Percentiles rank a stretch among this genome's conserved stretches.
phyloP scores from a whole-genome alignment of 179 eudicot genomes.

The Silene coronaria region DNA sequence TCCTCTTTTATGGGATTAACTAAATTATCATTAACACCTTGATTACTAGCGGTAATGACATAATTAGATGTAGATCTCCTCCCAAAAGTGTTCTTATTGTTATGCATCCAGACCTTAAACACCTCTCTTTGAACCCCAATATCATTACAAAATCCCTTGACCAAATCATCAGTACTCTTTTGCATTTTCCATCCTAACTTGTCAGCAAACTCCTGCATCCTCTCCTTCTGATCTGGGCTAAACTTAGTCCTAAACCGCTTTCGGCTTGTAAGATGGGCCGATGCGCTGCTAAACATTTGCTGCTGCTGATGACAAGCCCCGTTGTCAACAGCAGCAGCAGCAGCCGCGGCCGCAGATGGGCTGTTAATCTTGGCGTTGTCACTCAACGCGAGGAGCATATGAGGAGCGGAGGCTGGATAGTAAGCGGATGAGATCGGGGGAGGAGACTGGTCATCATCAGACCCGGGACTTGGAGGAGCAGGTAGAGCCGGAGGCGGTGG shows the following conservation, averaged over 20 bases:
- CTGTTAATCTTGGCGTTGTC: constrained; percentile 5
- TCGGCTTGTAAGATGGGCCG: constrained; percentile 3
- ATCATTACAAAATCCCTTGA: constrained; percentile 27
- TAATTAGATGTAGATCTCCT: constrained; percentile 24
- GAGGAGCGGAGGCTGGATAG: constrained; percentile 60
- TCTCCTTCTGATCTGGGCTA: constrained; percentile 35
- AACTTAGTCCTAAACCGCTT: constrained; percentile 37
- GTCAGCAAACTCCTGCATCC: constrained; percentile 39
- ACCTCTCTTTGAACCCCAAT: constrained; percentile 40
- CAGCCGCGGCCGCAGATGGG: background rate
- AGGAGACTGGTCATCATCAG: constrained; percentile 48
- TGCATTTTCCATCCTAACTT: constrained; percentile 42
- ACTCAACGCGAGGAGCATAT: constrained; percentile 73
- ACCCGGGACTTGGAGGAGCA: constrained; percentile 25
- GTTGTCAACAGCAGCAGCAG: constrained; percentile 22
- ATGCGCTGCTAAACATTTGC: background rate
- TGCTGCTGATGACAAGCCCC: constrained; percentile 6
- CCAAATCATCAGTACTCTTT: constrained; percentile 32
- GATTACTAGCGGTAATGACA: background rate
- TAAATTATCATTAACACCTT: background rate
- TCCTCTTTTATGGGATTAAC: constrained; percentile 2
- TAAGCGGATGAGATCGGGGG: constrained; percentile 90
- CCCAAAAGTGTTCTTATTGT: constrained; percentile 33
- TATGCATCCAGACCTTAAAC: constrained; percentile 47
- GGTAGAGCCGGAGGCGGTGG: constrained; percentile 40